A percentile compares a stretch with the other conserved stretches of the same genome.
These are phyloP conservation scores for Noccaea bulbosa DNA, from an alignment of 345 rosid genomes.

Conservation along the genomic window DNA sequence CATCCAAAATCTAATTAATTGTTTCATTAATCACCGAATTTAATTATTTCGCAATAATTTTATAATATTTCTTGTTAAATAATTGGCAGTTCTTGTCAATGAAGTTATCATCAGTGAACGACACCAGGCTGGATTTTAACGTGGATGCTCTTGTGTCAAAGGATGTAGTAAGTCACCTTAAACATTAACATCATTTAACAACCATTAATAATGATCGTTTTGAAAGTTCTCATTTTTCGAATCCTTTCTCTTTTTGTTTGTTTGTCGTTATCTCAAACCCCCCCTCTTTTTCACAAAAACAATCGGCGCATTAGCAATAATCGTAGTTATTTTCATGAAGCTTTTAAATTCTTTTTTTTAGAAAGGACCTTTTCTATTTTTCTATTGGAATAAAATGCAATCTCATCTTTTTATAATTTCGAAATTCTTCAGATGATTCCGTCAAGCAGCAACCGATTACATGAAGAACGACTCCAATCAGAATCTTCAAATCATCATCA, in stretches of 20 bases:
- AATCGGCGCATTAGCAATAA: slow-evolving; percentile 15
- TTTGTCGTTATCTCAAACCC: slow-evolving; percentile 21
- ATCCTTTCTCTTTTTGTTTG: background rate
- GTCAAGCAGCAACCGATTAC: slow-evolving; percentile 51
- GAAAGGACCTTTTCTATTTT: slow-evolving; percentile 27
- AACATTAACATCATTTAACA: slow-evolving; percentile 37
- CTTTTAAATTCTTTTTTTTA: background rate
- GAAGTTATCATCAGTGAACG: slow-evolving; percentile 90
- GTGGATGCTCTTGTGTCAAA: slow-evolving; percentile 65
- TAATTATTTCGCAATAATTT: slow-evolving; percentile 15
- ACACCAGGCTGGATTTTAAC: slow-evolving; percentile 70
- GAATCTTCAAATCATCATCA: slow-evolving; percentile 51
- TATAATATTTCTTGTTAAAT: slow-evolving; percentile 3
- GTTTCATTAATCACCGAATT: slow-evolving; percentile 38
- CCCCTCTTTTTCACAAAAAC: background rate
- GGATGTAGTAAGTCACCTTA: slow-evolving; percentile 65
- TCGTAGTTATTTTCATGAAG: slow-evolving; percentile 2
- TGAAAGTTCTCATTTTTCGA: background rate
- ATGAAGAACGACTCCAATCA: slow-evolving; percentile 51
- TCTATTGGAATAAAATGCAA: background rate
- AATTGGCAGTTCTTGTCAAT: slow-evolving; percentile 84
- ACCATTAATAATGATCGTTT: slow-evolving; percentile 3
- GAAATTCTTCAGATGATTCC: slow-evolving; percentile 43
- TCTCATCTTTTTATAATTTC: slow-evolving; percentile 27
- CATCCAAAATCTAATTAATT: slow-evolving; percentile 19